Percentiles rank a stretch among this genome's conserved stretches.
Conservation (phyloP, 768 basidiomycete species). For the Calocybe indica region DNA sequence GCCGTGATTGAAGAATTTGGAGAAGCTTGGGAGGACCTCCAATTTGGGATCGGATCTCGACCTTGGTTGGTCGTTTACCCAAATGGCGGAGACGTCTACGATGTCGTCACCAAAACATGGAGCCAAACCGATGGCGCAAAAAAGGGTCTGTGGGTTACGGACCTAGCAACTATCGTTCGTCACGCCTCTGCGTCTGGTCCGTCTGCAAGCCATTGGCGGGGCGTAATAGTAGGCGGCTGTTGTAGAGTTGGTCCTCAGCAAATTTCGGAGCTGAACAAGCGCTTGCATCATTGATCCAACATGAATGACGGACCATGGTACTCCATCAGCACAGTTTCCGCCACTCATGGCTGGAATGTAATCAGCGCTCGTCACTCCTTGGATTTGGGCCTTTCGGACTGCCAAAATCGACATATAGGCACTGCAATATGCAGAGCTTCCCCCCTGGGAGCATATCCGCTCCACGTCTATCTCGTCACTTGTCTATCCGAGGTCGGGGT, state of each 20-base stretch:
- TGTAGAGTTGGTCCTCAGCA: conserved; percentile 56
- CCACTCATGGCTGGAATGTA: no score
- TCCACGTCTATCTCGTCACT: no score
- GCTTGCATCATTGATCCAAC: no score
- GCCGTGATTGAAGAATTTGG: conserved; percentile 32
- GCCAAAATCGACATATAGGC: no score
- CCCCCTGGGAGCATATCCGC: no score
- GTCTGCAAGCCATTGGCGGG: conserved; percentile 30
- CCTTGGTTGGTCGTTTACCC: conserved; percentile 69
- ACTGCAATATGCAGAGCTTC: no score
- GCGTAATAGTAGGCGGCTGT: conserved; percentile 63
- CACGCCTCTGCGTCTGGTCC: conserved; percentile 2
- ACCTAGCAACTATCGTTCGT: conserved; percentile 19
- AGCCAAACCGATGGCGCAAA: conserved; percentile 6
- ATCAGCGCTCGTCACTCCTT: no score
- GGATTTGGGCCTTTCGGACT: no score
- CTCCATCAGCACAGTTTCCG: no score
- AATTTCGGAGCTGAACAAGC: conserved; percentile 22
- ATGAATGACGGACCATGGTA: no score
- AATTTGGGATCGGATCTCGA: conserved; percentile 7
- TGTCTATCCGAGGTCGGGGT: no score
- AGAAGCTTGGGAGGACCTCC: conserved; percentile 9
- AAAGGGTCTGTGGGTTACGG: conserved; percentile 29
- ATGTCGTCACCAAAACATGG: conserved; percentile 43
- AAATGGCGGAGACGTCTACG: conserved; percentile 58